These are phyloP conservation scores for Pseudogymnoascus sp. DNA, from an alignment of 2,329 filamentous ascomycete species.

Conservation along the genomic window DNA sequence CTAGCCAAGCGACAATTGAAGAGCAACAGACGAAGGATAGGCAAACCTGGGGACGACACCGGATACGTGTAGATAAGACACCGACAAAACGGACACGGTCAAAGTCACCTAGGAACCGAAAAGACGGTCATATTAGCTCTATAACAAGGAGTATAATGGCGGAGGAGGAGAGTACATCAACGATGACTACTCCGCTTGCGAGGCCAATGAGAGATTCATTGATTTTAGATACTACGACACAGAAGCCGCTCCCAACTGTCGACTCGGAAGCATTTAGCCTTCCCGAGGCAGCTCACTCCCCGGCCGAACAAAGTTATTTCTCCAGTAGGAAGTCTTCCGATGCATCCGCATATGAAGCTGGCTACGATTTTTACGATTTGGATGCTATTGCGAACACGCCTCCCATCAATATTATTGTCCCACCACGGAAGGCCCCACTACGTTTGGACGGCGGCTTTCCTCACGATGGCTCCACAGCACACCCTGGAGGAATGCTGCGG, in stretches of 20 bases:
- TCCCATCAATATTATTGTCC: conserved; percentile 42
- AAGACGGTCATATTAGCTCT: conserved; percentile 14
- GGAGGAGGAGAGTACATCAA: conserved; percentile 53
- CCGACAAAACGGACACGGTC: conserved; percentile 17
- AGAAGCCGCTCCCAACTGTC: conserved; percentile 22
- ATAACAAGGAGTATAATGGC: conserved; percentile 17
- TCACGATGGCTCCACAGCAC: conserved; percentile 25
- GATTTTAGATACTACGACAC: conserved; percentile 18
- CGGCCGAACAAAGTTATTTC: background rate
- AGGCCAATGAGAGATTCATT: conserved; percentile 36
- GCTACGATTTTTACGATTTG: conserved; percentile 58
- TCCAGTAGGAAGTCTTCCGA: background rate
- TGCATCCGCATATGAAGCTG: conserved; percentile 32
- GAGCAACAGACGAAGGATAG: conserved; percentile 10
- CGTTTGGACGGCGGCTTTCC: conserved; percentile 15
- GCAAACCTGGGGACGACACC: background rate
- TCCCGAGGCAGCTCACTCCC: conserved; percentile 20
- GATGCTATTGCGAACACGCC: conserved; percentile 37
- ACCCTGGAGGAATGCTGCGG: conserved; percentile 28
- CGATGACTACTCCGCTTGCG: conserved; percentile 50
- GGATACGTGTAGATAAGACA: conserved; percentile 18
- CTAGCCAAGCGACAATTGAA: conserved; percentile 11
- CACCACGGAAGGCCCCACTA: conserved; percentile 2
- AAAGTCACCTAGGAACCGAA: conserved; percentile 10
- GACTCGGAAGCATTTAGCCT: conserved; percentile 24